Evolutionary conservation across 768 basidiomycete species (phyloP).

Genomic region (Tulasnella sp.): DNA sequence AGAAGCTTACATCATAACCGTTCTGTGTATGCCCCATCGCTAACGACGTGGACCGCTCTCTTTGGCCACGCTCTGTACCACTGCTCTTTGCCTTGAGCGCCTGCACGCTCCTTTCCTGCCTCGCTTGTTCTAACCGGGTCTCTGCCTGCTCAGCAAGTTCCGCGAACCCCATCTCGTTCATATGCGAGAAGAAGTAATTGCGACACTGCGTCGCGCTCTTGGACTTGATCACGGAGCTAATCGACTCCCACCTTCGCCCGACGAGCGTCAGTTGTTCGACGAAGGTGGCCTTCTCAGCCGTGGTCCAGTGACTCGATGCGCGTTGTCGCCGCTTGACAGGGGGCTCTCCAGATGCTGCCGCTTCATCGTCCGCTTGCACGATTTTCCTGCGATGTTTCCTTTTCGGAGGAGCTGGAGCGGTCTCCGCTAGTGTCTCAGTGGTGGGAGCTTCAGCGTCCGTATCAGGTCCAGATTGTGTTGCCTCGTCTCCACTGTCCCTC

Average conservation of each 20-base stretch:
- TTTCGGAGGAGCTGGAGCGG: not conserved
- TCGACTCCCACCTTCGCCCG: constrained; percentile 3
- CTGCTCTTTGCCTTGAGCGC: no score
- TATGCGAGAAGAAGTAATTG: constrained; percentile 6
- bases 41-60: no score
- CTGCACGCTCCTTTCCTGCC: no score
- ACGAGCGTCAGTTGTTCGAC: constrained; percentile 3
- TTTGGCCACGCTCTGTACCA: no score
- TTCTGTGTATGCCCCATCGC: no score
- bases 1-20: no score
- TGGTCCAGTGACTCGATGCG: constrained; percentile 13
- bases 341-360: not conserved
- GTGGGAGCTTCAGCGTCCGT: not conserved
- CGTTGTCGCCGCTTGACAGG: not conserved
- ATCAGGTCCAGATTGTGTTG: not conserved
- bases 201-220: constrained; percentile 10
- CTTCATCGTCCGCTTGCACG: not conserved
- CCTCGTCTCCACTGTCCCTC: not conserved
- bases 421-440: not conserved
- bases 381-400: not conserved
- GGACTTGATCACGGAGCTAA: not conserved
- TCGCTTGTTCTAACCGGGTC: not conserved
- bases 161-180: constrained; percentile 1
- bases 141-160: not conserved
- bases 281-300: constrained; percentile 2